Evolutionary conservation across 164 flowering plant species (phyloP).

Genomic region (Amborella trichopoda): DNA sequence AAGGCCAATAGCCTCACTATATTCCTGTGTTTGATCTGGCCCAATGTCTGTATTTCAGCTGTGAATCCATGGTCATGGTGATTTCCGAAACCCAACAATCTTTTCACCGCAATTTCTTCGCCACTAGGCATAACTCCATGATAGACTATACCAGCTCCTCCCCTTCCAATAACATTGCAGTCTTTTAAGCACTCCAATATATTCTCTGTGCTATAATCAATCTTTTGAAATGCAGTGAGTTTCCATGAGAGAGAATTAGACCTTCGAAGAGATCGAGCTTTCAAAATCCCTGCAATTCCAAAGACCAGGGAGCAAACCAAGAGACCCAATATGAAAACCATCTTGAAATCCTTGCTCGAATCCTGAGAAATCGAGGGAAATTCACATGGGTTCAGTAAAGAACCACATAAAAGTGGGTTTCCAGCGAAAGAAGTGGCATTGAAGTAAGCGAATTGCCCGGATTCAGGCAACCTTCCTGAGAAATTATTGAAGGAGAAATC

Average conservation of each 20-base stretch:
- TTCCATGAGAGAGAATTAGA: slow-evolving; percentile 42
- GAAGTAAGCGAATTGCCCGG: slow-evolving; percentile 72
- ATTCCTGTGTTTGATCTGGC: slow-evolving; percentile 79
- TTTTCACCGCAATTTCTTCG: slow-evolving; percentile 73
- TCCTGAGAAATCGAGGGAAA: slow-evolving; percentile 16
- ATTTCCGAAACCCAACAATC: slow-evolving; percentile 39
- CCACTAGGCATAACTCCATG: slow-evolving; percentile 69
- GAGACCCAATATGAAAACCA: slow-evolving; percentile 60
- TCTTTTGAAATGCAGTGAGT: slow-evolving; percentile 70
- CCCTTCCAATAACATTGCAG: slow-evolving; percentile 71
- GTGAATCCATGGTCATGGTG: slow-evolving; percentile 59
- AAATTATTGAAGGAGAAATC: slow-evolving; percentile 94
- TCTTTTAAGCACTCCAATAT: slow-evolving; percentile 78
- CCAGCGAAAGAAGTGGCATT: slow-evolving; percentile 78
- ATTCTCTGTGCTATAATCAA: slow-evolving; percentile 49
- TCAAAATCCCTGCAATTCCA: slow-evolving; percentile 49
- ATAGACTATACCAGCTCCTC: slow-evolving; percentile 90
- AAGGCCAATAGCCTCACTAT: slow-evolving; percentile 74
- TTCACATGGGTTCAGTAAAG: slow-evolving; percentile 68
- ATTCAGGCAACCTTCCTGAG: slow-evolving; percentile 70
- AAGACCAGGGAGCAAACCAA: slow-evolving; percentile 60
- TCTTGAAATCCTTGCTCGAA: slow-evolving; percentile 41
- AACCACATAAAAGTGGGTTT: slow-evolving; percentile 72
- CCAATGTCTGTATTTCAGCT: slow-evolving; percentile 81
- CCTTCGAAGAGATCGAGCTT: slow-evolving; percentile 44